Evolutionary conservation across 2,329 filamentous ascomycete genomes (phyloP).

Genomic region (Aulographum hederae): DNA sequence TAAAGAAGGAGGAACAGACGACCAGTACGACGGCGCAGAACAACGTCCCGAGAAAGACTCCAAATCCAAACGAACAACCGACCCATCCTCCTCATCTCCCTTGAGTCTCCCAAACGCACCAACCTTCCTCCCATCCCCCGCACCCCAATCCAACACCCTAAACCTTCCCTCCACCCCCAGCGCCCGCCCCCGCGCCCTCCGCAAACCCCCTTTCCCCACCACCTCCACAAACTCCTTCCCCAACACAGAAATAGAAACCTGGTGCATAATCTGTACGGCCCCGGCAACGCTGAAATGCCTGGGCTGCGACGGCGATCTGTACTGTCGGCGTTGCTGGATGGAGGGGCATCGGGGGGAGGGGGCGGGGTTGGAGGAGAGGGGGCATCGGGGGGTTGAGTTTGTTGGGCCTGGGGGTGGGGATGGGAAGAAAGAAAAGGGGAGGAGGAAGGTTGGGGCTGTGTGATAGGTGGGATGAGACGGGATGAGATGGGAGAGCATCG

Average conservation of each 20-base stretch:
- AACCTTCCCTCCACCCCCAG: conserved; percentile 1
- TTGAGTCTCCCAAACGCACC: conserved; percentile 13
- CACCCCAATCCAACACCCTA: conserved; percentile 1
- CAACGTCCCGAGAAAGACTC: too few relatives aligned
- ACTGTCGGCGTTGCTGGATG: conserved; percentile 62
- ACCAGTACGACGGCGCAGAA: background rate
- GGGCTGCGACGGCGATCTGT: conserved; percentile 53
- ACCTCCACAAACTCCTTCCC: conserved; percentile 24
- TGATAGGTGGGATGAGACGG: too few relatives aligned
- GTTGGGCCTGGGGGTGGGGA: too few relatives aligned
- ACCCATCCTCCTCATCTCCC: conserved; percentile 9
- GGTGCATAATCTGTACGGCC: conserved; percentile 71
- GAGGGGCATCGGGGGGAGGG: conserved; percentile 58
- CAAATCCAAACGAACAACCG: background rate
- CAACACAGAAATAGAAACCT: conserved; percentile 55
- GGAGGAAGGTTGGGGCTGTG: too few relatives aligned
- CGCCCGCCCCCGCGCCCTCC: conserved; percentile 15
- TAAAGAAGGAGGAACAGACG: conserved; percentile 5
- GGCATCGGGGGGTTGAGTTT: conserved; percentile 29
- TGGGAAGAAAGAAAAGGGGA: too few relatives aligned
- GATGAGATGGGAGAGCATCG: too few relatives aligned
- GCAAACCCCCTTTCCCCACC: conserved; percentile 13
- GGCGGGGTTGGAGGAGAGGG: conserved; percentile 51
- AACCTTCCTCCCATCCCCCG: conserved; percentile 4
- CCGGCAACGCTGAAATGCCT: conserved; percentile 56